A percentile compares a stretch with the other conserved stretches of the same genome.
Evolutionary conservation across 2,329 filamentous ascomycete species (phyloP).

Genomic region (Neobulgaria alba): DNA sequence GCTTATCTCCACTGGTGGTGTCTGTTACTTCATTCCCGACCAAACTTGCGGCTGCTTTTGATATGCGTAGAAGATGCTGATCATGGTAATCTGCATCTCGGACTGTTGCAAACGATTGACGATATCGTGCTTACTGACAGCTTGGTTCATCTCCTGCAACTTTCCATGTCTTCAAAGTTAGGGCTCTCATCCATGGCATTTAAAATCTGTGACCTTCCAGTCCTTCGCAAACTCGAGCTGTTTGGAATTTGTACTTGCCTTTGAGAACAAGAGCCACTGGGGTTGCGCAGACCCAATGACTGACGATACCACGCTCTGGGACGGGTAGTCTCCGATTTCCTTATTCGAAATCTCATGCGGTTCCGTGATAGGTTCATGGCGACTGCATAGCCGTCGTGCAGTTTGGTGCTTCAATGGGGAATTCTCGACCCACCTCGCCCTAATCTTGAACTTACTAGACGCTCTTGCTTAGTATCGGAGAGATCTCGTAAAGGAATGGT

Average conservation of each 20-base stretch:
- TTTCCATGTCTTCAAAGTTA: constrained; percentile 5
- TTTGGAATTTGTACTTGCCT: constrained; percentile 8
- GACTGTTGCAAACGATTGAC: constrained; percentile 12
- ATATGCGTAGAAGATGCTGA: too few species aligned
- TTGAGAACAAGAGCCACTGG: constrained; percentile 5
- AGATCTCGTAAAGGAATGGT: constrained; percentile 43
- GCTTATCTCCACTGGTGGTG: too few species aligned
- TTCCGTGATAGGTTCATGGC: constrained; percentile 9
- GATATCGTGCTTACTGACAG: constrained; percentile 16
- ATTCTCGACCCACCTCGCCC: constrained; percentile 9
- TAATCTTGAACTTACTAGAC: constrained; percentile 9
- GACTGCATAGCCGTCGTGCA: constrained; percentile 2
- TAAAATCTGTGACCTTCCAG: constrained; percentile 1
- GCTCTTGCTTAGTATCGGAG: constrained; percentile 18
- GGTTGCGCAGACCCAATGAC: constrained; percentile 4
- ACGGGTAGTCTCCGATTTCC: constrained; percentile 5
- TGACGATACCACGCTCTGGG: constrained; percentile 4
- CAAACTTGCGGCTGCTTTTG: too few species aligned
- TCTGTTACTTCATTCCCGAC: too few species aligned
- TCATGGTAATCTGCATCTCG: constrained; percentile 5
- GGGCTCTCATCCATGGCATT: constrained; percentile 9
- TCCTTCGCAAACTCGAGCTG: constrained; percentile 12
- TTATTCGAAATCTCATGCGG: constrained; percentile 6
- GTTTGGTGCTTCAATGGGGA: constrained; percentile 4
- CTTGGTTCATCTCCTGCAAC: constrained; percentile 12